phyloP scores from a whole-genome alignment of 169 alveolate genomes.

The Babesia ovata region DNA sequence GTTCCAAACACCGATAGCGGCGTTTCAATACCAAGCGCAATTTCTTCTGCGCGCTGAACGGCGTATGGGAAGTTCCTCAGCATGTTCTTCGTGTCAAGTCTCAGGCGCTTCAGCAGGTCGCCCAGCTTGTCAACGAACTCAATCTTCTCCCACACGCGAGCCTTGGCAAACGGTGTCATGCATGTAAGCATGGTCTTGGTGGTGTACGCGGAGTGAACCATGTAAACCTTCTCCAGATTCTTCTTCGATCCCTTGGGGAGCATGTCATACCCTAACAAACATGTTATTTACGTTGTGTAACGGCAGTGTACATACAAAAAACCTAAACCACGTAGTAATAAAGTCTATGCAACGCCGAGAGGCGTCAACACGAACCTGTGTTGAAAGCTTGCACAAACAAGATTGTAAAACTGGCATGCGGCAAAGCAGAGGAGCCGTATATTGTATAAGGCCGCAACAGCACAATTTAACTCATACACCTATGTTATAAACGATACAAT shows the following conservation, averaged over 20 bases:
- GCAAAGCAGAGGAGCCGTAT: neutral
- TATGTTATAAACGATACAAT: no score
- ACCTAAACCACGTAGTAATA: no score
- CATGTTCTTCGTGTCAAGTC: conserved; percentile 66
- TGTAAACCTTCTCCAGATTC: conserved; percentile 69
- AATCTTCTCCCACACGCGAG: conserved; percentile 68
- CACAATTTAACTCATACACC: no score
- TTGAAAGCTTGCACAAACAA: neutral
- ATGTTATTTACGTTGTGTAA: neutral
- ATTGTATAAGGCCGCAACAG: no score
- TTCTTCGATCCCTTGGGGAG: conserved; percentile 73
- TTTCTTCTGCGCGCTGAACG: conserved; percentile 78
- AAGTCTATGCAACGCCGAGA: no score
- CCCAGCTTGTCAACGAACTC: conserved; percentile 73
- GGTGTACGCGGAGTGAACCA: conserved; percentile 72
- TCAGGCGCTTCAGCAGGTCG: conserved; percentile 64
- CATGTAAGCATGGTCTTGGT: conserved; percentile 70
- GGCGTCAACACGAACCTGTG: neutral
- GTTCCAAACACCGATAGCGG: conserved; percentile 75
- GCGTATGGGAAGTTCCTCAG: conserved; percentile 72
- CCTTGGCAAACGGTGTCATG: conserved; percentile 68
- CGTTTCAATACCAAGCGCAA: conserved; percentile 58
- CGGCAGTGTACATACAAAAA: no score
- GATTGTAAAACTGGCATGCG: neutral
- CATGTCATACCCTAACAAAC: conserved; percentile 73